Conservation (phyloP, 2,329 filamentous ascomycete genomes). For the Aspergillus pseudonomiae region DNA sequence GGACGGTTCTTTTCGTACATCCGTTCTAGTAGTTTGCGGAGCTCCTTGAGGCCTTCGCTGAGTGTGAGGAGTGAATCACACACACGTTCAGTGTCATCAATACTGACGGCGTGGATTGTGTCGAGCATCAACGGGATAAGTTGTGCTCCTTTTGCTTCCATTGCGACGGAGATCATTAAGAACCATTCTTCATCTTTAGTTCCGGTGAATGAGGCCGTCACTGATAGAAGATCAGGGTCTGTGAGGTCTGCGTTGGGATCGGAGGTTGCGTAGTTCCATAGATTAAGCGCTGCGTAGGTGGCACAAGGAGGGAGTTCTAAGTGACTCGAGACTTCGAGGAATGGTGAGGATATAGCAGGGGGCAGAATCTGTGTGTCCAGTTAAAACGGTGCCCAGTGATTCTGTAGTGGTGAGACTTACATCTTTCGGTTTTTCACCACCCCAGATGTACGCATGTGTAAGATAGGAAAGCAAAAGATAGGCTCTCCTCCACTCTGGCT, state of each 20-base stretch:
- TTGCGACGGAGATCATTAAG: slow-evolving; percentile 55
- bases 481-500: slow-evolving; percentile 84
- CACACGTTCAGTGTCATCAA: slow-evolving; percentile 41
- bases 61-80: slow-evolving; percentile 45
- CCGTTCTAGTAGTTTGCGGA: slow-evolving; percentile 47
- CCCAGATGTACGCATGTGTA: slow-evolving; percentile 83
- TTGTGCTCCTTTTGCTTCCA: slow-evolving; percentile 54
- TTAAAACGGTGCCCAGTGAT: not conserved
- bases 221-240: slow-evolving; percentile 39
- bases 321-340: slow-evolving; percentile 40
- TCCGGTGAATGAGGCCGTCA: slow-evolving; percentile 41
- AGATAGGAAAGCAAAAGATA: slow-evolving; percentile 76
- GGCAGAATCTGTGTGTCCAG: slow-evolving; percentile 34
- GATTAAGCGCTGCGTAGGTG: slow-evolving; percentile 46
- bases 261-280: slow-evolving; percentile 43
- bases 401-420: slow-evolving; percentile 43
- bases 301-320: slow-evolving; percentile 45
- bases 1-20: slow-evolving; percentile 57
- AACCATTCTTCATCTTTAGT: slow-evolving; percentile 52
- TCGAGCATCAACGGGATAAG: slow-evolving; percentile 35
- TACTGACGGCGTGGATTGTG: slow-evolving; percentile 50
- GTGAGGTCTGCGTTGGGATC: slow-evolving; percentile 33
- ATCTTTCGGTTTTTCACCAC: slow-evolving; percentile 69
- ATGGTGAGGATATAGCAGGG: slow-evolving; percentile 39
- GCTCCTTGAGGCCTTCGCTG: slow-evolving; percentile 45